Conservation (phyloP, 441 rosid genomes). For the Pelargonium citronellum region DNA sequence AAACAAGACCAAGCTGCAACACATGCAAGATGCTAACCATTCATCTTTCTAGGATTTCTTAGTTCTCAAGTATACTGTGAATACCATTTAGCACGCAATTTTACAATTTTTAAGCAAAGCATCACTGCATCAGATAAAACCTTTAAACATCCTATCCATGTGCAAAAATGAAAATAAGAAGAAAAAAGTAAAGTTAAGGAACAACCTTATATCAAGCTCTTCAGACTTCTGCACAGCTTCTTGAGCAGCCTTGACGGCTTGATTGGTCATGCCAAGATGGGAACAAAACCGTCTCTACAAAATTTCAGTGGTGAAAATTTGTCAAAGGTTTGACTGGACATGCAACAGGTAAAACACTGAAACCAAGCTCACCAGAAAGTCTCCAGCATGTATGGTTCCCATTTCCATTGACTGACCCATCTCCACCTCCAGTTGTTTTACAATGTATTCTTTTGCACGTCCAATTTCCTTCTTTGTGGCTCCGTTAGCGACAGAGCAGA, state of each 20-base stretch:
- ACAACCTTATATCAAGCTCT: conserved; percentile 23
- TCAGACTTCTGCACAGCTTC: conserved; percentile 32
- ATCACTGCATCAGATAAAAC: too few relatives aligned
- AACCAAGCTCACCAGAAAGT: conserved; percentile 18
- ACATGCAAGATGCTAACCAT: too few relatives aligned
- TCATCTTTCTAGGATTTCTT: too few relatives aligned
- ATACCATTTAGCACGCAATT: too few relatives aligned
- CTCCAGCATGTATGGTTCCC: conserved; percentile 40
- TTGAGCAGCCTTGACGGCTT: conserved; percentile 45
- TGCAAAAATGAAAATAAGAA: too few relatives aligned
- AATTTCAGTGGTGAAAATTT: conserved; percentile 5
- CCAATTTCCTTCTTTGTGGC: conserved; percentile 1
- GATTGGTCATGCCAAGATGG: conserved; percentile 37
- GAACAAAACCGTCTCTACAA: conserved; percentile 42
- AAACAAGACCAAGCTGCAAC: too few relatives aligned
- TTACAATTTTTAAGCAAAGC: too few relatives aligned
- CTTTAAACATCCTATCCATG: too few relatives aligned
- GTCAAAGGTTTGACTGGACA: neutral
- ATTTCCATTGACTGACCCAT: conserved; percentile 36
- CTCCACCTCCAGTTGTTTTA: conserved; percentile 31
- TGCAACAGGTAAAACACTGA: neutral
- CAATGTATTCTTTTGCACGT: neutral
- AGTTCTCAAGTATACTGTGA: too few relatives aligned
- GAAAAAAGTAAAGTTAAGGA: too few relatives aligned
- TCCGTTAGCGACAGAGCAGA: conserved; percentile 22